Evolutionary conservation across 2,329 filamentous ascomycete genomes (phyloP).

Genomic region (Epichloe sibirici): DNA sequence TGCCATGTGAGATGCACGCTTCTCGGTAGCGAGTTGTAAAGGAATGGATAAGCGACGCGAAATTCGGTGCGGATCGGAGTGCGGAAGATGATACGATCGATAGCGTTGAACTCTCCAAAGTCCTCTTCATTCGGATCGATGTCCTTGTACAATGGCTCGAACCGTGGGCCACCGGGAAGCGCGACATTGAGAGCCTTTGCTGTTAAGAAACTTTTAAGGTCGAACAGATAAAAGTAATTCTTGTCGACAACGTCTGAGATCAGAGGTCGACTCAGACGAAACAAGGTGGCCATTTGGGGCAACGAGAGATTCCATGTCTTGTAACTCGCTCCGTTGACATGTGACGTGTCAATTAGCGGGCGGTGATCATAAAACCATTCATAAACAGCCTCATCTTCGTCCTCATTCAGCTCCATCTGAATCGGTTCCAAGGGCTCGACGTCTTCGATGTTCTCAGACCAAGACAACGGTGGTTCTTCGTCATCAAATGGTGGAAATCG

Average conservation of each 20-base stretch:
- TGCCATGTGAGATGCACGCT: slow-evolving; percentile 93
- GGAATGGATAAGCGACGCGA: slow-evolving; percentile 81
- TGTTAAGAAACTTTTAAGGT: slow-evolving; percentile 86
- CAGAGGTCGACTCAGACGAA: slow-evolving; percentile 81
- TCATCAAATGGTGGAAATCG: slow-evolving; percentile 97
- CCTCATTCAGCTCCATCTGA: slow-evolving; percentile 94
- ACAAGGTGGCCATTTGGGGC: slow-evolving; percentile 91
- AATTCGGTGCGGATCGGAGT: slow-evolving; percentile 92
- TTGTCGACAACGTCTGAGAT: slow-evolving; percentile 87
- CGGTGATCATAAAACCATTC: slow-evolving; percentile 98
- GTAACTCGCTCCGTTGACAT: slow-evolving; percentile 95
- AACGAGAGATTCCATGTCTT: slow-evolving; percentile 88
- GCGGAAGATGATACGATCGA: slow-evolving; percentile 97
- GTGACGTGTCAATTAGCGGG: slow-evolving; percentile 77
- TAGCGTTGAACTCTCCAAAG: slow-evolving; percentile 98
- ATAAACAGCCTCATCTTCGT: slow-evolving; percentile 79
- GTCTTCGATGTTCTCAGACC: slow-evolving; percentile 98
- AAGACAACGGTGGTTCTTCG: slow-evolving; percentile 92
- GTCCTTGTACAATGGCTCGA: slow-evolving; percentile 96
- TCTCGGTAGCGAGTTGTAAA: slow-evolving; percentile 92
- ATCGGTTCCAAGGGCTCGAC: slow-evolving; percentile 96
- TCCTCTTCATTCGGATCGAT: slow-evolving; percentile 98
- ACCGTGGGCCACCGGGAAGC: slow-evolving; percentile 91
- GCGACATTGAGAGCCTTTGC: slow-evolving; percentile 96
- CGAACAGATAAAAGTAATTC: slow-evolving; percentile 98